A percentile compares a stretch with the other conserved stretches of the same genome.
phyloP scores from a whole-genome alignment of 2,329 filamentous ascomycete species.

The Coniella vitis region DNA sequence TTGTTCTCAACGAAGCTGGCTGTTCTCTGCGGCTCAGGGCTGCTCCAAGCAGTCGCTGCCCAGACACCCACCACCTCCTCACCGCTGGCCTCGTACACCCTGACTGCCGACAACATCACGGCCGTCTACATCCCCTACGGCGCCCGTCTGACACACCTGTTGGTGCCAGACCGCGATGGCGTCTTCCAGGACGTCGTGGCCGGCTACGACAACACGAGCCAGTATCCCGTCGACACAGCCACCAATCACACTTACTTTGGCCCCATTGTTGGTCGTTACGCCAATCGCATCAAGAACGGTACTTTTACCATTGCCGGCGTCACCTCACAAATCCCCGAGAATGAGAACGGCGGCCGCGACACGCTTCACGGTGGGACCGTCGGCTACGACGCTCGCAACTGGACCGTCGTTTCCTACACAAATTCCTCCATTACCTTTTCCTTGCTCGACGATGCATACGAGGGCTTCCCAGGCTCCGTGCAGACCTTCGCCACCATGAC shows the following conservation, averaged over 20 bases:
- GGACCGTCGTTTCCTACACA: conserved; percentile 9
- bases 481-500: conserved; percentile 9
- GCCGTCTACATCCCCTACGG: conserved; percentile 10
- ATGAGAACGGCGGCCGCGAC: conserved; percentile 4
- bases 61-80: conserved; percentile 6
- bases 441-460: conserved; percentile 3
- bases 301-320: conserved; percentile 7
- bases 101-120: conserved; percentile 11
- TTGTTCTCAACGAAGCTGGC: neutral
- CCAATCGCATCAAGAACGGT: conserved; percentile 11
- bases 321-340: conserved; percentile 6
- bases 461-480: conserved; percentile 8
- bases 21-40: conserved; percentile 1
- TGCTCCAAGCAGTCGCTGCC: conserved; percentile 1
- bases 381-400: conserved; percentile 9
- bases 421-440: conserved; percentile 8
- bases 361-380: conserved; percentile 8
- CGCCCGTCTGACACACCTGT: conserved; percentile 8
- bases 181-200: conserved; percentile 7
- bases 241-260: conserved; percentile 11
- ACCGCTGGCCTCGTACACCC: conserved; percentile 8
- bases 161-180: conserved; percentile 9
- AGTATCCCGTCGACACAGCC: conserved; percentile 8
- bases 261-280: conserved; percentile 5
- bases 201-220: conserved; percentile 7